Evolutionary conservation across 192 early-diverging fungal species (phyloP).

Genomic region (Gigaspora rosea): DNA sequence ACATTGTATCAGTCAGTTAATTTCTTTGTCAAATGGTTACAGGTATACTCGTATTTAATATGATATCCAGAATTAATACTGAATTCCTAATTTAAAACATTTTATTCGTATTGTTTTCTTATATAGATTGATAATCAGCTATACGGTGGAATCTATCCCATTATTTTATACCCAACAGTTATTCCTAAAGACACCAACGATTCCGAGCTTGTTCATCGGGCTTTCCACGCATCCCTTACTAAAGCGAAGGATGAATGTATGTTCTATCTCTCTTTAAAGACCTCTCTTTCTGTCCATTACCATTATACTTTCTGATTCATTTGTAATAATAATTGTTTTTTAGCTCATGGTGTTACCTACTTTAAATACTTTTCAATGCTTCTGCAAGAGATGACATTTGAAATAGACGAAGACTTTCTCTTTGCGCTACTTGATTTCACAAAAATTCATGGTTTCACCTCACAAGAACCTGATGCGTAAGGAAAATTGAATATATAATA

Average conservation of each 20-base stretch:
- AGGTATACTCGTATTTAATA: slow-evolving; percentile 41
- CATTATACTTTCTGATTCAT: neutral
- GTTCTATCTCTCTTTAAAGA: neutral
- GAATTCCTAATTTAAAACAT: neutral
- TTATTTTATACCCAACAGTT: slow-evolving; percentile 92
- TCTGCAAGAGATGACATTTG: slow-evolving; percentile 91
- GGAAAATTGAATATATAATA: slow-evolving; percentile 14
- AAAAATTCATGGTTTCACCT: slow-evolving; percentile 66
- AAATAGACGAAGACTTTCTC: slow-evolving; percentile 93
- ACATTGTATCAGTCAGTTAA: slow-evolving; percentile 77
- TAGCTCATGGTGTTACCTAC: slow-evolving; percentile 93
- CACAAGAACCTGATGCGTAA: slow-evolving; percentile 52
- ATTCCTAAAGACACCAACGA: slow-evolving; percentile 74
- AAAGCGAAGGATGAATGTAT: slow-evolving; percentile 85
- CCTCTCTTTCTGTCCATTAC: neutral
- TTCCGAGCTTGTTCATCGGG: slow-evolving; percentile 49
- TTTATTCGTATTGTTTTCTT: slow-evolving; percentile 25
- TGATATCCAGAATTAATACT: neutral
- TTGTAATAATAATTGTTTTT: neutral
- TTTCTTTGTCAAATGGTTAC: slow-evolving; percentile 86
- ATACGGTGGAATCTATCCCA: slow-evolving; percentile 81
- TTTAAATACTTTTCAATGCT: slow-evolving; percentile 92
- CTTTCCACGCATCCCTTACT: slow-evolving; percentile 73
- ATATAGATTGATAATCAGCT: slow-evolving; percentile 93
- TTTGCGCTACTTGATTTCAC: slow-evolving; percentile 83